A percentile compares a stretch with the other conserved stretches of the same genome.
Conservation (phyloP, 768 basidiomycete genomes). For the Phaeolepiota aurea region DNA sequence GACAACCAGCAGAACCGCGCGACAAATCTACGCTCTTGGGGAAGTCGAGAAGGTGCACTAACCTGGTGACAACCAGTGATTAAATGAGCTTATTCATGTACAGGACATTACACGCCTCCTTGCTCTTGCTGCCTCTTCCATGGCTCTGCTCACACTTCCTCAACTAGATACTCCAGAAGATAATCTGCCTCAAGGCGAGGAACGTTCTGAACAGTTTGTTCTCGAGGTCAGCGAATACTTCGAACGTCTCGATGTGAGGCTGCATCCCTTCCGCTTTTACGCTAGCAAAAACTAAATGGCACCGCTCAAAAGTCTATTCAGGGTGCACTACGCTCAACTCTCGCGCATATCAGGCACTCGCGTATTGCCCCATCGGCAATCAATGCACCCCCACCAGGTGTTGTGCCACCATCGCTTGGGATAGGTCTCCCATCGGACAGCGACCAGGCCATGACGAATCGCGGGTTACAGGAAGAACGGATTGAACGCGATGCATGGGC, state of each 20-base stretch:
- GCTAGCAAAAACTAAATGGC: too few relatives aligned
- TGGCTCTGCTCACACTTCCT: constrained; percentile 73
- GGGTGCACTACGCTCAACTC: constrained; percentile 62
- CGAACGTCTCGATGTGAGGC: constrained; percentile 64
- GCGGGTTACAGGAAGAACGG: constrained; percentile 72
- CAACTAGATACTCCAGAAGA: constrained; percentile 70
- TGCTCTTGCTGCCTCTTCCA: constrained; percentile 67
- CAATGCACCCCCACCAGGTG: constrained; percentile 64
- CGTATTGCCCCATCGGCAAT: constrained; percentile 87
- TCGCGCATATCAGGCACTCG: constrained; percentile 75
- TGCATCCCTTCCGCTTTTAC: constrained; percentile 1
- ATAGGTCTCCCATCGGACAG: constrained; percentile 55
- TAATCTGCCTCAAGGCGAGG: constrained; percentile 68
- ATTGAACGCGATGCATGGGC: constrained; percentile 74
- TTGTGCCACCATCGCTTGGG: constrained; percentile 72
- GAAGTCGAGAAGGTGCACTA: constrained; percentile 63
- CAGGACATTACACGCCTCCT: constrained; percentile 77
- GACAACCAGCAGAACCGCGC: constrained; percentile 72
- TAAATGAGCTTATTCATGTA: neutral
- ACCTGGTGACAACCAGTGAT: neutral
- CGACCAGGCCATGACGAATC: constrained; percentile 28
- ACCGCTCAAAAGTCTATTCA: constrained; percentile 84
- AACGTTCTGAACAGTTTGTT: constrained; percentile 80
- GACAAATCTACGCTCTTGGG: constrained; percentile 74
- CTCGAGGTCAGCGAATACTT: constrained; percentile 82